phyloP scores from a whole-genome alignment of 2,329 filamentous ascomycete genomes.

The Ilyonectria mors-panacis region DNA sequence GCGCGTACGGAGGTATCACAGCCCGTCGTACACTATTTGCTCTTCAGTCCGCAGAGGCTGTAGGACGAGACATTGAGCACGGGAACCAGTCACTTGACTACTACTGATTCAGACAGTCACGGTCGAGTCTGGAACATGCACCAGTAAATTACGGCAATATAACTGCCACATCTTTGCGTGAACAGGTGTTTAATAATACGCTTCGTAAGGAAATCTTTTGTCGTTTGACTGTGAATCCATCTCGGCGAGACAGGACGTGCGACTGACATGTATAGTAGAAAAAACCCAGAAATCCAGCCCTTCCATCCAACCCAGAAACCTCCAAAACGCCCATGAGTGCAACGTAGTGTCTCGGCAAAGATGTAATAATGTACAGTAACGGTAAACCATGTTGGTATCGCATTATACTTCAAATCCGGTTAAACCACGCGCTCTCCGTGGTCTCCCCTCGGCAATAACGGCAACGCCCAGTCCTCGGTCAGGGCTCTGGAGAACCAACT shows the following conservation, averaged over 20 bases:
- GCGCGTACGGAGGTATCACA: too few relatives aligned
- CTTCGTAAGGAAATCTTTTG: constrained; percentile 22
- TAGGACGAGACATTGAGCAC: too few relatives aligned
- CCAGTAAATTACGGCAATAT: background rate
- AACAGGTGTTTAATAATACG: background rate
- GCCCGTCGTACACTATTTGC: too few relatives aligned
- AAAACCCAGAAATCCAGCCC: constrained; percentile 22
- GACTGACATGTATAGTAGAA: constrained; percentile 11
- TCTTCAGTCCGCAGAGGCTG: too few relatives aligned
- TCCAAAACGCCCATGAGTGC: constrained; percentile 27
- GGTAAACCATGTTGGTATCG: background rate
- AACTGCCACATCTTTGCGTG: background rate
- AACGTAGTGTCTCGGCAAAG: constrained; percentile 15
- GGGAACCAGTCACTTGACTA: too few relatives aligned
- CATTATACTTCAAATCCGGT: background rate
- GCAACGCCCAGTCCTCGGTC: constrained; percentile 88
- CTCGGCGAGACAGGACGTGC: constrained; percentile 22
- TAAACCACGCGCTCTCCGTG: constrained; percentile 84
- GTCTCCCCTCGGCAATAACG: constrained; percentile 90
- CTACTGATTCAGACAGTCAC: too few relatives aligned
- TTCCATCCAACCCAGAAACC: constrained; percentile 26
- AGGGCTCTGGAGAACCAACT: constrained; percentile 92
- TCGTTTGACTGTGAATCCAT: constrained; percentile 27
- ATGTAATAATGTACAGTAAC: constrained; percentile 28
- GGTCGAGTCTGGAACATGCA: too few relatives aligned